Evolutionary conservation across 495 filamentous ascomycete species (phyloP).

Genomic region (Hypomontagnella monticulosa): DNA sequence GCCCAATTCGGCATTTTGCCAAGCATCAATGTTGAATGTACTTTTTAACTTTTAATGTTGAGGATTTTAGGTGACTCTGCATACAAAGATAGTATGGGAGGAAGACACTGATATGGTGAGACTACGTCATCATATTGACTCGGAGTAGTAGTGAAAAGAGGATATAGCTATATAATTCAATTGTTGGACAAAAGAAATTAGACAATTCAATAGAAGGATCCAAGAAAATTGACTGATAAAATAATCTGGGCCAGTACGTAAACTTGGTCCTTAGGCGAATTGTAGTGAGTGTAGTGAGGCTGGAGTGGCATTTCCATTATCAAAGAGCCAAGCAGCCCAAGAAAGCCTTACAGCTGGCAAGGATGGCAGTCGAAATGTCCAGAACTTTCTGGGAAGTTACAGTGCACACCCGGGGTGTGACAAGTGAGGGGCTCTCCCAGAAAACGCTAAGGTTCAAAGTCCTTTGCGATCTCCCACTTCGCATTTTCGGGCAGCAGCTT

Average conservation of each 20-base stretch:
- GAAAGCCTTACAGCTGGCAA: slow-evolving; percentile 14
- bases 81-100: too few relatives aligned
- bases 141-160: too few relatives aligned
- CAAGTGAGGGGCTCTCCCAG: slow-evolving; percentile 36
- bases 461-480: slow-evolving; percentile 38
- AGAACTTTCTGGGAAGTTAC: slow-evolving; percentile 31
- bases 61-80: too few relatives aligned
- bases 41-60: not conserved
- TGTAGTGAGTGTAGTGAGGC: not conserved
- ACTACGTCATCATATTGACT: too few relatives aligned
- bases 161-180: too few relatives aligned
- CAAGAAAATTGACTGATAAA: too few relatives aligned
- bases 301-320: too few relatives aligned
- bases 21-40: not conserved
- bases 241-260: too few relatives aligned
- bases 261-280: too few relatives aligned
- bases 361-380: slow-evolving; percentile 37
- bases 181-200: too few relatives aligned
- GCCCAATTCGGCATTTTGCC: slow-evolving; percentile 5
- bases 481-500: slow-evolving; percentile 47
- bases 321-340: not conserved
- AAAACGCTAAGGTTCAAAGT: slow-evolving; percentile 40
- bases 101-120: too few relatives aligned
- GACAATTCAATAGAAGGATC: too few relatives aligned
- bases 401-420: slow-evolving; percentile 27